Percentiles rank a stretch among this genome's conserved stretches.
Conservation (phyloP, 495 filamentous ascomycete genomes). For the Penicillium paxilli region DNA sequence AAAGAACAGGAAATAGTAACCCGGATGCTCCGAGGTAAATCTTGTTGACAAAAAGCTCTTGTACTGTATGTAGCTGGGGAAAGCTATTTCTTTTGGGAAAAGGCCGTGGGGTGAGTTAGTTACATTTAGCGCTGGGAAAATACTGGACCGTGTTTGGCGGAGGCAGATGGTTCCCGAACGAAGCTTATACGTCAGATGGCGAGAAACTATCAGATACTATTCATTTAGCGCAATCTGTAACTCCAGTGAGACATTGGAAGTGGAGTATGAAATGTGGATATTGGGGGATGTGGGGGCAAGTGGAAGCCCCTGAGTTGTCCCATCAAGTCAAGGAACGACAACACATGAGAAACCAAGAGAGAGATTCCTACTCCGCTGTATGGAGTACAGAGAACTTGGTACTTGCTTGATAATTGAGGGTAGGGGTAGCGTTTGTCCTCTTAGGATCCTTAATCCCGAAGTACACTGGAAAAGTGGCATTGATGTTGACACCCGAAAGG, state of each 20-base stretch:
- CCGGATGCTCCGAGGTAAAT: not conserved
- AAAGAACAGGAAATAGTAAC: not conserved
- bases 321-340: not conserved
- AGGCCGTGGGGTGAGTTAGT: not conserved
- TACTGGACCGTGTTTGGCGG: not conserved
- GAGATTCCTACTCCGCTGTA: too few species aligned
- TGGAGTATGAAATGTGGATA: not conserved
- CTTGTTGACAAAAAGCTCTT: not conserved
- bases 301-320: not conserved
- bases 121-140: not conserved
- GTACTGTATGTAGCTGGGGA: too few species aligned
- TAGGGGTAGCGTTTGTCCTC: not conserved
- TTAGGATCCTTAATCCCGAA: not conserved
- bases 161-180: not conserved
- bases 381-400: too few species aligned
- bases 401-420: too few species aligned
- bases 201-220: not conserved
- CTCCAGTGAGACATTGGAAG: not conserved
- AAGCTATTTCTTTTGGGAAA: not conserved
- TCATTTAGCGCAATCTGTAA: not conserved
- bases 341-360: not conserved
- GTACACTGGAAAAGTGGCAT: not conserved
- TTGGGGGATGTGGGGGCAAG: not conserved
- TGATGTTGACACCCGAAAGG: not conserved
- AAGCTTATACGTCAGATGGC: not conserved